Evolutionary conservation across 1,284 basidiomycete species (phyloP), one percentile per base, ranked within the genome.

Genomic region (Rhodofomes roseus): DNA sequence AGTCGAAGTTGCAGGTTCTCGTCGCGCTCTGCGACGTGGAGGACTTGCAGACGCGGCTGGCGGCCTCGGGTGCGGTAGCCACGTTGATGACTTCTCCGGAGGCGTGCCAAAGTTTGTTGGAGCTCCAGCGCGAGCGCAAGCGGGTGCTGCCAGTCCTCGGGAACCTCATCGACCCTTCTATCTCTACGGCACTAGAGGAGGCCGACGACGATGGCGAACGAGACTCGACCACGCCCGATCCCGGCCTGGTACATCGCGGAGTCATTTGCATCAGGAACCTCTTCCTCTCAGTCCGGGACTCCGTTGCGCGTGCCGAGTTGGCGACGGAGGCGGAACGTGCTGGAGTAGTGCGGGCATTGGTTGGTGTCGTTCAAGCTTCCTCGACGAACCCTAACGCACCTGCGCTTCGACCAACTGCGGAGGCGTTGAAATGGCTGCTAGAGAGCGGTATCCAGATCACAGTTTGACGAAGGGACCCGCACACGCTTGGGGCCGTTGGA

Each of bases 1-100:
- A 79, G 64, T 87, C 89, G 11, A 89, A 88, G 68, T 75, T 97
- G 1, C 90, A 93, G 58, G 77, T 97, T 40, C 74, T 97, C n/a
- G 72, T 95, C 27, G 93, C 94, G 6, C 76, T 98, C 51, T 89
- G 89, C 2, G 90, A 95, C 63, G 85, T 92, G 6, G 88, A 94
- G 43, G 95, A 98, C 74, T 58, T 87, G 4, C 82, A 84, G 2
- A 97, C 95, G 1, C 83, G 91, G 39, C 73, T 92, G 6, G 95
- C 95, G 9, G 92, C 94, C 0, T 86, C 91, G 0, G 95, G 94
- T 9, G 90, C 93, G 2, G 76, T 97, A 41, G 93, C 95, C 2
- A 88, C 87, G 43, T 74, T 97, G 57, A 89, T 89, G 1, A 75
- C 77, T n/a, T 82, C 87, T 1, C 77, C 79, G 0, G 75, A 74